phyloP scores from a whole-genome alignment of 805 yeast genomes.

The Yarrowia sp. region DNA sequence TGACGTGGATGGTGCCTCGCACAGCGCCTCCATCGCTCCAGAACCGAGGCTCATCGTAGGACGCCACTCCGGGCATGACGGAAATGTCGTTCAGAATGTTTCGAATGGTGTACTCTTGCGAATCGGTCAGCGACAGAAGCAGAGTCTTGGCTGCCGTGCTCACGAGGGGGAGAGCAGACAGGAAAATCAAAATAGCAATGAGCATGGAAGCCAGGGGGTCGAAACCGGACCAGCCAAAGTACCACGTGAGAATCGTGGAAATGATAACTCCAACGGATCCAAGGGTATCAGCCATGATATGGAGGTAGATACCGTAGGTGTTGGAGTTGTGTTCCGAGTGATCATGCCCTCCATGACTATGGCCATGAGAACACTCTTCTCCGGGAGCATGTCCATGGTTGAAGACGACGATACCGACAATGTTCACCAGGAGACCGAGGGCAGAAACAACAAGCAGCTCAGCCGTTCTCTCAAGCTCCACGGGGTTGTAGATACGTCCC shows the following conservation, averaged over 20 bases:
- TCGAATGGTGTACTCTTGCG: conserved; percentile 68
- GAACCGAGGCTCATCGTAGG: conserved; percentile 88
- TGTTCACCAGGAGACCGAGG: conserved; percentile 83
- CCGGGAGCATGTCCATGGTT: conserved; percentile 76
- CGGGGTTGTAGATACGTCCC: conserved; percentile 80
- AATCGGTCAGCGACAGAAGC: conserved; percentile 64
- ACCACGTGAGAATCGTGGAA: conserved; percentile 78
- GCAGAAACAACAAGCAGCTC: conserved; percentile 86
- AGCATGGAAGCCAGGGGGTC: conserved; percentile 93
- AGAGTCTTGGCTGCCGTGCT: conserved; percentile 79
- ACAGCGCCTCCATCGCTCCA: conserved; percentile 71
- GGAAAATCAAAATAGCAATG: conserved; percentile 79
- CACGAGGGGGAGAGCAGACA: conserved; percentile 84
- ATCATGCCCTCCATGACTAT: conserved; percentile 49
- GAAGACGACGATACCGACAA: conserved; percentile 93
- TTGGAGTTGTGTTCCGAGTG: conserved; percentile 60
- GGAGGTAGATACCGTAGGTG: conserved; percentile 93
- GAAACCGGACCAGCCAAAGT: conserved; percentile 77
- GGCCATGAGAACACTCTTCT: conserved; percentile 53
- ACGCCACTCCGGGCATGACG: conserved; percentile 76
- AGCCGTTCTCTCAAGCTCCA: conserved; percentile 74
- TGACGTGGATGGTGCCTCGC: conserved; percentile 85
- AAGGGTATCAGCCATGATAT: conserved; percentile 91
- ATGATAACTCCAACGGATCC: conserved; percentile 98
- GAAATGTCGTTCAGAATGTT: conserved; percentile 71